Evolutionary conservation across 257 asterid species (phyloP), one percentile per base, ranked within the genome.

Genomic region (Solanum bukasovii): DNA sequence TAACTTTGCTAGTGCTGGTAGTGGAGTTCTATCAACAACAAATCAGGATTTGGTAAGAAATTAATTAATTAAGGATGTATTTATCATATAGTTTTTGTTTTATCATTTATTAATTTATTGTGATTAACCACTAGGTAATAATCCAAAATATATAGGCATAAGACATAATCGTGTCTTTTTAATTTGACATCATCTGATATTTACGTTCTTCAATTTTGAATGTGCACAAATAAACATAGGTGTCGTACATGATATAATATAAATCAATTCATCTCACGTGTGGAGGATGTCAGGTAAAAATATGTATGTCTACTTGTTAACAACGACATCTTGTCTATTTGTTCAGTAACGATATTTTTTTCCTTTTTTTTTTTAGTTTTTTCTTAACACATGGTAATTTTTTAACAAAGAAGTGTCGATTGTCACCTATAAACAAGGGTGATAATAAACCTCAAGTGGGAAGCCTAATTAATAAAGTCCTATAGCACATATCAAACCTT

Each of bases 1-100:
- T 89, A 95, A 95, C 89, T 95, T 95, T 59, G 98, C 98, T 35
- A 95, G 98, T 49, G 98, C 98, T 68, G 98, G 98, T 25, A 95
- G 98, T 84, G 98, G 98, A 35, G 95, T 94, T 91, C 84, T 94
- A 11, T 85, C 5, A 9, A 86, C 90, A 33, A 95, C 98, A 10
- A 95, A 95, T 87, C 91, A 89, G 5, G 94, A 91, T 63, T 86
- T 91, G 78, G 97, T 95, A 87, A 90, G 93, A 86, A 29, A 40
- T 27, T 56, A 25, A 40, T 27, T 56, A 25, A 33, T 44, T 70
- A 44, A 42, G 21, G n/a, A 42, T 4, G 35, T 42, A 44, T 6
- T 42, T 44, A 14, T 44, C 37, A 42, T 42, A 25, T 42, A 25
- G 7, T 79, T 79, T 1, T 79, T 79, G 38, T 46, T 79, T 37